phyloP scores from a whole-genome alignment of 2,329 filamentous ascomycete genomes.

The Fusarium sp. region DNA sequence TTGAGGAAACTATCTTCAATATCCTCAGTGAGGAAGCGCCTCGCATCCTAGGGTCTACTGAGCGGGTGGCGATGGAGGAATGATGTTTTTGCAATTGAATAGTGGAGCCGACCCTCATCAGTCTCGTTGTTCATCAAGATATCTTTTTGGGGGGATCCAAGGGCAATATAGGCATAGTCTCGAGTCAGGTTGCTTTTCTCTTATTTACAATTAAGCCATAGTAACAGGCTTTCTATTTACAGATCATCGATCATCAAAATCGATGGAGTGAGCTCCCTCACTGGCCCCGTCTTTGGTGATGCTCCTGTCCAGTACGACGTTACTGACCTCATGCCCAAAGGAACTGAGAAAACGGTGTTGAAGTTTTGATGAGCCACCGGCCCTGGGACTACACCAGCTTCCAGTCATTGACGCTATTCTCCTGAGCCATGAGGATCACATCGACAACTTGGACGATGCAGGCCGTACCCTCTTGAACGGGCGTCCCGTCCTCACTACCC shows the following conservation, averaged over 20 bases:
- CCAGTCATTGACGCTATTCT: slow-evolving; percentile 8
- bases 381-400: not conserved
- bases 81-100: no score
- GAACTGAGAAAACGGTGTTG: not conserved
- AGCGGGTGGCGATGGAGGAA: no score
- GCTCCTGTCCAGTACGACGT: not conserved
- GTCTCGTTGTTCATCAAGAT: no score
- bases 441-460: not conserved
- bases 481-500: not conserved
- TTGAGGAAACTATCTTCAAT: no score
- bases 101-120: no score
- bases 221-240: no score
- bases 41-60: no score
- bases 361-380: not conserved
- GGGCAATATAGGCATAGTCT: no score
- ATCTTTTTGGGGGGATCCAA: no score
- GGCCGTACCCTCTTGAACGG: slow-evolving; percentile 5
- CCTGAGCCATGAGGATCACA: slow-evolving; percentile 11
- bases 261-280: not conserved
- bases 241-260: not conserved
- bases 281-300: not conserved
- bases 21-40: no score
- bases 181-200: no score
- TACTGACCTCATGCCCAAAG: not conserved
- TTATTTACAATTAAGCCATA: no score